Conservation (phyloP, 768 basidiomycete genomes). For the Leccinum rimulosum region DNA sequence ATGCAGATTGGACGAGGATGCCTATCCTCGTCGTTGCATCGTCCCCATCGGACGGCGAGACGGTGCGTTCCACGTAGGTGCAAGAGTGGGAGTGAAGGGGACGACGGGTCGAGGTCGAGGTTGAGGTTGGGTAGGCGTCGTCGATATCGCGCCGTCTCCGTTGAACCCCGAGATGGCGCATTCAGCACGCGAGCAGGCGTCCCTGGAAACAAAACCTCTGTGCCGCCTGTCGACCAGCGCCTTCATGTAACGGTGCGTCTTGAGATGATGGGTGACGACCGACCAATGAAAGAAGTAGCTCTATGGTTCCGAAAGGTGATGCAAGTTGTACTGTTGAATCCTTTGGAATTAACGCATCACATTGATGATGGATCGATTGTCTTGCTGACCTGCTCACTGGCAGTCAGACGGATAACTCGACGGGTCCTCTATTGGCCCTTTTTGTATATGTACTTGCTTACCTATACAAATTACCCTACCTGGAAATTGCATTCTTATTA, state of each 20-base stretch:
- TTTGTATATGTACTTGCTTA: not conserved
- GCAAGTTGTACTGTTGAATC: conserved; percentile 41
- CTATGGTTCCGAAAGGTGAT: conserved; percentile 76
- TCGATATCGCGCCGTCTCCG: too few species aligned
- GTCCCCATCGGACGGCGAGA: too few species aligned
- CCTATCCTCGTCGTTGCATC: too few species aligned
- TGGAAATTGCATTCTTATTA: conserved; percentile 17
- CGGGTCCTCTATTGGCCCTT: not conserved
- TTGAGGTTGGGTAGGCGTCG: too few species aligned
- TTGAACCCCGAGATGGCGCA: too few species aligned
- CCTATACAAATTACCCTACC: not conserved
- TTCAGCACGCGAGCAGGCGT: too few species aligned
- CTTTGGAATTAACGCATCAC: conserved; percentile 46
- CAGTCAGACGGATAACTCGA: not conserved
- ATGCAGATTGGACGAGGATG: too few species aligned
- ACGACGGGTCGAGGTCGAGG: too few species aligned
- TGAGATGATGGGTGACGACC: conserved; percentile 20
- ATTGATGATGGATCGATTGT: conserved; percentile 51
- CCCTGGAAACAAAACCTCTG: conserved; percentile 51
- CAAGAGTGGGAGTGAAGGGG: too few species aligned
- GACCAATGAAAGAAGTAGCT: conserved; percentile 37
- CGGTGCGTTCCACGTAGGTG: too few species aligned
- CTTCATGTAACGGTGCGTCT: conserved; percentile 51
- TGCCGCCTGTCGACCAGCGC: conserved; percentile 52
- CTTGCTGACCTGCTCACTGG: conserved; percentile 14